Conservation (phyloP, 306 rosid genomes). For the Myrica gale region DNA sequence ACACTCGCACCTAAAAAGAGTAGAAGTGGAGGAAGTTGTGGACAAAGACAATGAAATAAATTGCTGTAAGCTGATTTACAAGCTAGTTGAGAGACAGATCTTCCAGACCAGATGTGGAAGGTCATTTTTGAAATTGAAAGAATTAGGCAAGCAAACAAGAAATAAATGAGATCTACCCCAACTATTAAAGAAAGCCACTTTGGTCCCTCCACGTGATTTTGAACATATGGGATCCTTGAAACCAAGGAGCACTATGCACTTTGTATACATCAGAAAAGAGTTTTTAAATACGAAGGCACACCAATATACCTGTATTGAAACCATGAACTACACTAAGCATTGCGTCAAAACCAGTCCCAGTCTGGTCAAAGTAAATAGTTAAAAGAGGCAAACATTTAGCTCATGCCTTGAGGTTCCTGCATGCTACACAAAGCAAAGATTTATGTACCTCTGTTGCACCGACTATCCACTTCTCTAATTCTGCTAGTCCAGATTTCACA, state of each 20-base stretch:
- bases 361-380: constrained; percentile 39
- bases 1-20: constrained; percentile 78
- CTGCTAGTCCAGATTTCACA: constrained; percentile 93
- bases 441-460: constrained; percentile 69
- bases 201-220: constrained; percentile 78
- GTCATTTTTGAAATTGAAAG: neutral
- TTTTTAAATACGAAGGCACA: neutral
- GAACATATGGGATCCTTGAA: constrained; percentile 84
- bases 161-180: constrained; percentile 54
- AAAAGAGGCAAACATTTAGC: constrained; percentile 10
- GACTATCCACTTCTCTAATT: constrained; percentile 91
- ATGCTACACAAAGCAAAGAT: neutral
- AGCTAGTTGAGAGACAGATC: neutral
- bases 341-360: constrained; percentile 84
- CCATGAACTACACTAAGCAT: constrained; percentile 76
- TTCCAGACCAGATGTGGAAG: neutral
- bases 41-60: constrained; percentile 6
- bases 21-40: constrained; percentile 82
- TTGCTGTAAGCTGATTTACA: constrained; percentile 10
- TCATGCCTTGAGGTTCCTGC: too few relatives aligned
- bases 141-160: constrained; percentile 16
- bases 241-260: constrained; percentile 34
- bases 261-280: constrained; percentile 1
- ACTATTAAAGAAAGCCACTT: constrained; percentile 92
- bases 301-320: constrained; percentile 61